Conservation (phyloP, 192 early-diverging fungal genomes). For the Dispira simplex region DNA sequence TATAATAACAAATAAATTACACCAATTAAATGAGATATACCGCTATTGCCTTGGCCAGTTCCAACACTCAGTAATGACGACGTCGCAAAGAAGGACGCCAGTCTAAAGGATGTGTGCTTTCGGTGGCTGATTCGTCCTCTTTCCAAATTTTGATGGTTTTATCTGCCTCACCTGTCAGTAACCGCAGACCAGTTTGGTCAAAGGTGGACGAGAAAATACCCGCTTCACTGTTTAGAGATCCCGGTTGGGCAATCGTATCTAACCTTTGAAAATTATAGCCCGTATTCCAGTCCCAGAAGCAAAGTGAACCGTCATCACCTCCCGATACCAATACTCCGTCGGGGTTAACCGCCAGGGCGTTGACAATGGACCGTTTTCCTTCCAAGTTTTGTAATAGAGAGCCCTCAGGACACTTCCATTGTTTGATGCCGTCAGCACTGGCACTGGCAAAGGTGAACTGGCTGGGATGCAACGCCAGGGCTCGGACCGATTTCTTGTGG, state of each 20-base stretch:
- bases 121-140: conserved; percentile 5
- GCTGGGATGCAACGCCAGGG: conserved; percentile 79
- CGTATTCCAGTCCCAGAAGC: conserved; percentile 95
- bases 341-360: conserved; percentile 72
- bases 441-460: conserved; percentile 87
- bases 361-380: conserved; percentile 77
- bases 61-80: too few species aligned
- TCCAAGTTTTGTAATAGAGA: conserved; percentile 91
- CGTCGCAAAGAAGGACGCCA: too few species aligned
- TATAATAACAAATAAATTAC: too few species aligned
- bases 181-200: conserved; percentile 83
- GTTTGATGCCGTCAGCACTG: conserved; percentile 85
- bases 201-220: conserved; percentile 93
- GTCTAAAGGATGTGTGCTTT: too few species aligned
- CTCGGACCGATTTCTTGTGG: conserved; percentile 94
- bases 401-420: conserved; percentile 93
- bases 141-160: conserved; percentile 94
- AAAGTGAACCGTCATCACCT: conserved; percentile 92
- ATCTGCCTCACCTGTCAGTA: conserved; percentile 97
- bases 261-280: conserved; percentile 89
- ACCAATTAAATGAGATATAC: too few species aligned
- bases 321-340: conserved; percentile 93
- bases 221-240: conserved; percentile 88
- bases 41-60: too few species aligned
- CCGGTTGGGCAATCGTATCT: conserved; percentile 81